phyloP scores from a whole-genome alignment of 2,329 filamentous ascomycete species.

The Beauveria caledonica region DNA sequence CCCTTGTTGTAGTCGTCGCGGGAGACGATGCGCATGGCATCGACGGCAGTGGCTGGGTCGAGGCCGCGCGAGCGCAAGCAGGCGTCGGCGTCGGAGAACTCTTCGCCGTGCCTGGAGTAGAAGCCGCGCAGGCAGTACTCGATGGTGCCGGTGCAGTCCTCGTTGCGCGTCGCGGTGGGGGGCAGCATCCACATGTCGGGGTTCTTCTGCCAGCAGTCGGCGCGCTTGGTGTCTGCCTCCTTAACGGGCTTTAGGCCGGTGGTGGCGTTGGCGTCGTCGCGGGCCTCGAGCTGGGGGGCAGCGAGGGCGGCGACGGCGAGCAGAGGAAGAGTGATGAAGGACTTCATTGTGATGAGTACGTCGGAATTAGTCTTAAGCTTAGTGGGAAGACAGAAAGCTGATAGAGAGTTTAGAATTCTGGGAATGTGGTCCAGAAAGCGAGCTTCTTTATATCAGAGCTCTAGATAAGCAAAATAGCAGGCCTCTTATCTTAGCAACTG shows the following conservation, averaged over 20 bases:
- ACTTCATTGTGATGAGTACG: not conserved
- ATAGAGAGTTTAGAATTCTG: not conserved
- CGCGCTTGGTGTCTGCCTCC: not conserved
- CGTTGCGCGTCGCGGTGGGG: not conserved
- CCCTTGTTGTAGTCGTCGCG: not conserved
- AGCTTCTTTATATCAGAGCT: not conserved
- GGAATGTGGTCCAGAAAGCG: not conserved
- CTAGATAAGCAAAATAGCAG: not conserved
- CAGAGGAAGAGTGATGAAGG: not conserved
- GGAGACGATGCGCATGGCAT: not conserved
- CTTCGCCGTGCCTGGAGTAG: not conserved
- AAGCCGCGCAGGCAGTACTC: not conserved
- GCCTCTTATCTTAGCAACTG: not conserved
- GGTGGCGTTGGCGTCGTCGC: not conserved
- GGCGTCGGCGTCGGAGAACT: not conserved
- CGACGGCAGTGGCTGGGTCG: not conserved
- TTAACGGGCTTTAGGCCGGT: not conserved
- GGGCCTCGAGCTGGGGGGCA: not conserved
- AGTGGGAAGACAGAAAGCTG: not conserved
- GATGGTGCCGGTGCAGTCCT: not conserved
- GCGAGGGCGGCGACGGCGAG: not conserved
- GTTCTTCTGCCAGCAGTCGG: not conserved
- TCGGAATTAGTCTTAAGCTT: not conserved
- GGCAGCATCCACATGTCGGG: not conserved
- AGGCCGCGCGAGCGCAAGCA: not conserved